A percentile compares a stretch with the other conserved stretches of the same genome.
Conservation (phyloP, 139 green algal genomes). For the Chlamydomonas urium region DNA sequence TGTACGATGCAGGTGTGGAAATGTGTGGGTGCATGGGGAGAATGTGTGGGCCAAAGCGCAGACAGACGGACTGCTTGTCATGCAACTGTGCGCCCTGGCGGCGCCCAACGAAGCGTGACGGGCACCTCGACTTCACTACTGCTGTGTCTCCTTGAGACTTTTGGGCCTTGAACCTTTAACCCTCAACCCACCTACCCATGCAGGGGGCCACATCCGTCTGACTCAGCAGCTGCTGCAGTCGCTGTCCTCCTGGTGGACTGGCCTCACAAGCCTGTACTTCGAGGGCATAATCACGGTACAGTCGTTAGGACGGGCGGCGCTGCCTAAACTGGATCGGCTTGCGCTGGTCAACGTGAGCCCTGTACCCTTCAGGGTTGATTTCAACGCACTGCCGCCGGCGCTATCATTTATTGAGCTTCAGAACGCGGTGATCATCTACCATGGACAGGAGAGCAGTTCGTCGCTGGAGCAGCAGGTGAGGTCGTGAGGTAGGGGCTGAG, state of each 20-base stretch:
- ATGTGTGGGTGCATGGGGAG: no score
- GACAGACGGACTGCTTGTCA: no score
- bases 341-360: conserved; percentile 10
- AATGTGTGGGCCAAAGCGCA: no score
- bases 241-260: not conserved
- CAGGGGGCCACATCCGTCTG: conserved; percentile 5
- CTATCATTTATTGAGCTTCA: conserved; percentile 9
- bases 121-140: not conserved
- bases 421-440: conserved; percentile 5
- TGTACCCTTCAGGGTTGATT: conserved; percentile 4
- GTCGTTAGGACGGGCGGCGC: not conserved
- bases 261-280: conserved; percentile 8
- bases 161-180: conserved; percentile 4
- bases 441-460: no score
- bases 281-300: conserved; percentile 8
- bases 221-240: conserved; percentile 1
- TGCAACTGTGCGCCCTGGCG: no score
- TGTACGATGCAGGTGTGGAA: conserved; percentile 5
- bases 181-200: not conserved
- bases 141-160: not conserved
- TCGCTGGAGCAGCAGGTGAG: no score
- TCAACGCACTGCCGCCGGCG: not conserved
- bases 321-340: not conserved
- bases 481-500: no score
- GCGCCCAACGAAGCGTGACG: no score